Conservation (phyloP, 2,329 filamentous ascomycete genomes). For the Trichothecium roseum region DNA sequence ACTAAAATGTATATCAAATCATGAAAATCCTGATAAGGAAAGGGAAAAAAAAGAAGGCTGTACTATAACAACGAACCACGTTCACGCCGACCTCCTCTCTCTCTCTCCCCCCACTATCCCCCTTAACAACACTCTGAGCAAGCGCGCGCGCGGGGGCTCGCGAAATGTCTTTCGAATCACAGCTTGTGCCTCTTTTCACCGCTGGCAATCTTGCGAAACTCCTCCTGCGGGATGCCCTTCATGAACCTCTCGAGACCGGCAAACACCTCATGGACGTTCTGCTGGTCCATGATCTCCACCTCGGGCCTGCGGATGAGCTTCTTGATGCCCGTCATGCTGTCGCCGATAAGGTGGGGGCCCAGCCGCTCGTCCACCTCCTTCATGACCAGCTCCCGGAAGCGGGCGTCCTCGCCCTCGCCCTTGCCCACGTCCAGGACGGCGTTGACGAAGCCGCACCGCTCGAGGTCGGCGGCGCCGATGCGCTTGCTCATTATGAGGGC, state of each 20-base stretch:
- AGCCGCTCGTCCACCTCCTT: slow-evolving; percentile 72
- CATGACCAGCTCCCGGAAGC: slow-evolving; percentile 63
- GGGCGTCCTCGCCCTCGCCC: slow-evolving; percentile 56
- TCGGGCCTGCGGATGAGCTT: slow-evolving; percentile 67
- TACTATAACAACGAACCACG: too few relatives aligned
- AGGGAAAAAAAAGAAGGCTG: slow-evolving; percentile 3
- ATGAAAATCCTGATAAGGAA: slow-evolving; percentile 1
- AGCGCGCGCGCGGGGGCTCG: too few relatives aligned
- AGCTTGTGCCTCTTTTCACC: slow-evolving; percentile 94
- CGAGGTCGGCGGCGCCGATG: slow-evolving; percentile 62
- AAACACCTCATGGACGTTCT: slow-evolving; percentile 79
- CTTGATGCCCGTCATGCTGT: slow-evolving; percentile 78
- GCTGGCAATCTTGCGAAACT: slow-evolving; percentile 75
- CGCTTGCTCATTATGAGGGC: slow-evolving; percentile 83
- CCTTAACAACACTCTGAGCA: too few relatives aligned
- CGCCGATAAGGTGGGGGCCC: slow-evolving; percentile 68
- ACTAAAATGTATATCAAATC: background rate
- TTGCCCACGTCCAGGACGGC: slow-evolving; percentile 56
- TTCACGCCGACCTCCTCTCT: too few relatives aligned
- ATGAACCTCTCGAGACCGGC: slow-evolving; percentile 73
- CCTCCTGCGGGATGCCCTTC: slow-evolving; percentile 71
- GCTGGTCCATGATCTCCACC: slow-evolving; percentile 59
- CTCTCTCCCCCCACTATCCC: too few relatives aligned
- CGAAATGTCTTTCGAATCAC: slow-evolving; percentile 27
- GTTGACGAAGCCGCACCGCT: slow-evolving; percentile 74